These are phyloP conservation scores for Kodamaea sagamina DNA, from an alignment of 805 yeast species.

Conservation along the genomic window DNA sequence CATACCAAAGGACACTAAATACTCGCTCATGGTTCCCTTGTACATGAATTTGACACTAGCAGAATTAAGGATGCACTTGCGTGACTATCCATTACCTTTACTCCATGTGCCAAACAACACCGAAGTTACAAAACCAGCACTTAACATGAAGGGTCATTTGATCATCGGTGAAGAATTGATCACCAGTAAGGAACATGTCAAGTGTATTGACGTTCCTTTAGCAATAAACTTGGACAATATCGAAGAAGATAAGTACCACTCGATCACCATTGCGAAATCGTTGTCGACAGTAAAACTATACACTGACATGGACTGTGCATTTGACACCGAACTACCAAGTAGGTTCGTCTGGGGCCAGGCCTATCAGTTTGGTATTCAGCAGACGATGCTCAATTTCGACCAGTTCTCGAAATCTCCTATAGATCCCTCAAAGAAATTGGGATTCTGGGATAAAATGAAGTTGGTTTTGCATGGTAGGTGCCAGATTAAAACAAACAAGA, in stretches of 20 bases:
- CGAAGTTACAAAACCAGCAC: constrained; percentile 19
- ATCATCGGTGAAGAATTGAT: constrained; percentile 68
- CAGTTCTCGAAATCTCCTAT: constrained; percentile 86
- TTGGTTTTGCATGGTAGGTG: constrained; percentile 74
- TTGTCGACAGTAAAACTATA: constrained; percentile 73
- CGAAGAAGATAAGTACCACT: constrained; percentile 40
- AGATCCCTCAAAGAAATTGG: constrained; percentile 81
- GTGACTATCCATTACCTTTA: constrained; percentile 88
- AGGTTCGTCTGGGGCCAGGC: constrained; percentile 83
- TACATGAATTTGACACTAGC: constrained; percentile 54
- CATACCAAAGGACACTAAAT: constrained; percentile 68
- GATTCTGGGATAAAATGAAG: constrained; percentile 91
- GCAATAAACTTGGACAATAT: constrained; percentile 35
- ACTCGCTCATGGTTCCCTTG: constrained; percentile 68
- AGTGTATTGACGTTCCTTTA: constrained; percentile 61
- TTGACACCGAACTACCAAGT: constrained; percentile 59
- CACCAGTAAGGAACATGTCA: constrained; percentile 50
- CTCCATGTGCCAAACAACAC: constrained; percentile 60
- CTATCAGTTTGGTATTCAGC: constrained; percentile 81
- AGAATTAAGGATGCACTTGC: constrained; percentile 68
- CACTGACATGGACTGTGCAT: constrained; percentile 57
- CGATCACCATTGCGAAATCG: constrained; percentile 70
- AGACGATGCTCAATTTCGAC: constrained; percentile 73
- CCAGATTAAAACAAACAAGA: constrained; percentile 47
- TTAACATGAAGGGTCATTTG: constrained; percentile 58